These are phyloP conservation scores for Coemansia sp. DNA, from an alignment of 192 early-diverging fungal species.

Conservation along the genomic window DNA sequence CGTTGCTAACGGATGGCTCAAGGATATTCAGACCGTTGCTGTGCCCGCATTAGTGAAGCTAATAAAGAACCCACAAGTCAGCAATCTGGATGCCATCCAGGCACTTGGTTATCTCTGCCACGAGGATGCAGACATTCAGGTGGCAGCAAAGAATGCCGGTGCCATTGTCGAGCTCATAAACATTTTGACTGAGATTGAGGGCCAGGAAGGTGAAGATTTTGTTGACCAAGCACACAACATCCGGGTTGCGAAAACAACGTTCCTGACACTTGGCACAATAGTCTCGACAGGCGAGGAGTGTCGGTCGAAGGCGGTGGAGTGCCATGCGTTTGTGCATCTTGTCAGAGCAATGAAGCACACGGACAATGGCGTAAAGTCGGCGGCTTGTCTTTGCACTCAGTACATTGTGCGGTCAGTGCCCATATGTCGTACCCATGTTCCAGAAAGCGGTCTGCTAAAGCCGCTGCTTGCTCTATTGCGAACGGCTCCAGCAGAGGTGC, in stretches of 20 bases:
- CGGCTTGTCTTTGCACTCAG: conserved; percentile 48
- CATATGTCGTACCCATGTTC: conserved; percentile 53
- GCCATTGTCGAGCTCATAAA: conserved; percentile 28
- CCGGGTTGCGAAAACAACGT: conserved; percentile 17
- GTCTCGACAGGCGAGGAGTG: conserved; percentile 52
- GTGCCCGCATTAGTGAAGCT: conserved; percentile 46
- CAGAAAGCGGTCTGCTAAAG: conserved; percentile 44
- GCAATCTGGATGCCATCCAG: conserved; percentile 23
- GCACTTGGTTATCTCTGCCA: conserved; percentile 52
- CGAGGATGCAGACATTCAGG: conserved; percentile 51
- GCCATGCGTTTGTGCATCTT: conserved; percentile 27
- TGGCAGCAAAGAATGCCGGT: conserved; percentile 42
- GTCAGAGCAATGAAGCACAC: conserved; percentile 39
- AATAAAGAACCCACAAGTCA: conserved; percentile 11
- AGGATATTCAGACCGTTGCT: conserved; percentile 28
- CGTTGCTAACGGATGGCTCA: conserved; percentile 10
- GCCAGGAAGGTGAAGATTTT: conserved; percentile 34
- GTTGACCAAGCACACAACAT: conserved; percentile 29
- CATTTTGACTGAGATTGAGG: conserved; percentile 32
- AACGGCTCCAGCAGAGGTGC: conserved; percentile 22
- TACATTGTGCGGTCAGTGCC: conserved; percentile 52
- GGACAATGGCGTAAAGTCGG: conserved; percentile 36
- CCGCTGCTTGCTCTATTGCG: conserved; percentile 36
- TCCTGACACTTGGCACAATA: conserved; percentile 48
- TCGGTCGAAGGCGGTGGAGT: conserved; percentile 34